A percentile compares a stretch with the other conserved stretches of the same genome.
Evolutionary conservation across 208 protist genomes (phyloP).

Genomic region (Spongospora subterranea): DNA sequence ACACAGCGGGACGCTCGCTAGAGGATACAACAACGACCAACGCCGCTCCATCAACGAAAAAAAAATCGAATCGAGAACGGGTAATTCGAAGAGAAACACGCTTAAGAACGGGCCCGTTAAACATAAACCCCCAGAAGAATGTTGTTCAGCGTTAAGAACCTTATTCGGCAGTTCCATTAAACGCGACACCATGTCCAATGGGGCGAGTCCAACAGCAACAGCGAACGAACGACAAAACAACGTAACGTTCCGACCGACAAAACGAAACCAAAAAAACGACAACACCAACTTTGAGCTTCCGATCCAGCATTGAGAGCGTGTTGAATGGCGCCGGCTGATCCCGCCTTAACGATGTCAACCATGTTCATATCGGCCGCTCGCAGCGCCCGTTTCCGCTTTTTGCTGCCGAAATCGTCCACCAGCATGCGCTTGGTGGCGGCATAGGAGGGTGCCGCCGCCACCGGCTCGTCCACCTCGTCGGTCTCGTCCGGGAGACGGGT

Average conservation of each 20-base stretch:
- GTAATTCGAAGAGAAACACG: too few relatives aligned
- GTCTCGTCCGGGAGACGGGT: neutral
- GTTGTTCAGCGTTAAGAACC: too few relatives aligned
- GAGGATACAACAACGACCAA: too few relatives aligned
- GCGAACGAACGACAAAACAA: too few relatives aligned
- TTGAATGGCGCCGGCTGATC: neutral
- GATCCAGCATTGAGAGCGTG: slow-evolving; percentile 1
- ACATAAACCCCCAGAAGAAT: too few relatives aligned
- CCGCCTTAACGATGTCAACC: neutral
- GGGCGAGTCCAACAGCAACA: too few relatives aligned
- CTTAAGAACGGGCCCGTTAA: too few relatives aligned
- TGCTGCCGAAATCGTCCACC: slow-evolving; percentile 46
- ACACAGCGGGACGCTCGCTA: too few relatives aligned
- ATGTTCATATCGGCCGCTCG: neutral
- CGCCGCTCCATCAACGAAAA: too few relatives aligned
- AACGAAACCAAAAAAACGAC: neutral
- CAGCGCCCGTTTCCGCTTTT: slow-evolving; percentile 21
- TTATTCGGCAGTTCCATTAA: too few relatives aligned
- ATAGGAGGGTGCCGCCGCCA: neutral
- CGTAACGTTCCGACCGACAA: neutral
- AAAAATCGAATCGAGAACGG: too few relatives aligned
- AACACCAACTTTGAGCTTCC: neutral
- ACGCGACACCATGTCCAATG: too few relatives aligned
- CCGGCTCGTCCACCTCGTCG: neutral
- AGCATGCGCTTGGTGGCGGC: neutral